Evolutionary conservation across 257 asterid species (phyloP).

Genomic region (Hygrophila difformis): DNA sequence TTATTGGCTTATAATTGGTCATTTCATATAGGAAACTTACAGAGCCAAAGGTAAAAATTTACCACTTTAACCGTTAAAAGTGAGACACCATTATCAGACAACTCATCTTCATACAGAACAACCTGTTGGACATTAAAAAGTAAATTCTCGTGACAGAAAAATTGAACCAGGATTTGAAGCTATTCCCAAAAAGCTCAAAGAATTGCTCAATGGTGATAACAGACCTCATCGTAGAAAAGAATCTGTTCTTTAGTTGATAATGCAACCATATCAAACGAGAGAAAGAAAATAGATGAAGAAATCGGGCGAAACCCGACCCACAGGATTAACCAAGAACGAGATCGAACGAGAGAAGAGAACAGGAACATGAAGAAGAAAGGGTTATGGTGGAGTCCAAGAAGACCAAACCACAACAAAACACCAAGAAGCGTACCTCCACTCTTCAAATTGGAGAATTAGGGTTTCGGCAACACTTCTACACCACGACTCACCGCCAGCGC

Average conservation of each 20-base stretch:
- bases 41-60: conserved; percentile 26
- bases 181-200: conserved; percentile 13
- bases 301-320: too few species aligned
- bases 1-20: too few species aligned
- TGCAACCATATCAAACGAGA: conserved; percentile 78
- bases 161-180: conserved; percentile 13
- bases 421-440: too few species aligned
- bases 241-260: conserved; percentile 83
- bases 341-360: too few species aligned
- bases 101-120: conserved; percentile 88
- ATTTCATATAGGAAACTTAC: conserved; percentile 14
- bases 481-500: too few species aligned
- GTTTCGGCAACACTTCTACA: too few species aligned
- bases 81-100: conserved; percentile 95
- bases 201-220: conserved; percentile 19
- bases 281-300: too few species aligned
- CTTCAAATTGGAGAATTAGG: too few species aligned
- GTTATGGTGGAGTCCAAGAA: too few species aligned
- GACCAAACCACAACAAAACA: too few species aligned
- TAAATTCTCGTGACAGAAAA: conserved; percentile 8
- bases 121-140: conserved; percentile 43
- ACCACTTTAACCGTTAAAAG: conserved; percentile 97
- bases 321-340: too few species aligned
- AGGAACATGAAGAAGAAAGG: too few species aligned
- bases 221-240: conserved; percentile 93